A percentile compares a stretch with the other conserved stretches of the same genome.
phyloP scores from a whole-genome alignment of 2,329 filamentous ascomycete species.

The Graphium sp. region DNA sequence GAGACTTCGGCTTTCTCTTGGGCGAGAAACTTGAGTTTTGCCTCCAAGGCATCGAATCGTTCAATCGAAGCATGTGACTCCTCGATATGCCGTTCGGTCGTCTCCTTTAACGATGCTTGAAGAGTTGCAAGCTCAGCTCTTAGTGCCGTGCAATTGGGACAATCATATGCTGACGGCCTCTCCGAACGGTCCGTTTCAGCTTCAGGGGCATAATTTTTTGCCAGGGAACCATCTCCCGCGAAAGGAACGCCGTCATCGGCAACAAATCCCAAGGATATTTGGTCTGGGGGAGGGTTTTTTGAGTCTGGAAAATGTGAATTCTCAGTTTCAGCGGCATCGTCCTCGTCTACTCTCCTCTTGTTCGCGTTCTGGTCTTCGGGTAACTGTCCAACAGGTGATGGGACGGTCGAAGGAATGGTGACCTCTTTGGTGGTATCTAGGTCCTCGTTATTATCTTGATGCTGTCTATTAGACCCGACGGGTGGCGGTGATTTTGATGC shows the following conservation, averaged over 20 bases:
- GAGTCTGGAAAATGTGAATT: no score
- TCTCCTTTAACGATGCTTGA: conserved; percentile 1
- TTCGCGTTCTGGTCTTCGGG: background rate
- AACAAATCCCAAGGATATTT: no score
- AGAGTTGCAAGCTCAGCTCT: conserved; percentile 3
- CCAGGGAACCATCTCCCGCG: no score
- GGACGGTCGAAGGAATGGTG: no score
- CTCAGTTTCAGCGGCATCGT: no score
- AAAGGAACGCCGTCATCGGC: no score
- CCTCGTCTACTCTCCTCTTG: no score
- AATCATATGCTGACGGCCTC: conserved; percentile 2
- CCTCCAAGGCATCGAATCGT: conserved; percentile 78
- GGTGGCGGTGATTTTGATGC: conserved; percentile 37
- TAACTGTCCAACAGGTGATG: no score
- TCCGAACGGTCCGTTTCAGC: no score
- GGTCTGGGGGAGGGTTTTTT: no score
- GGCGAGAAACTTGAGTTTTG: conserved; percentile 78
- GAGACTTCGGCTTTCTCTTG: conserved; percentile 65
- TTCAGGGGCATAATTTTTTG: no score
- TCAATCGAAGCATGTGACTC: conserved; percentile 76
- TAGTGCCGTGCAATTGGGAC: conserved; percentile 3
- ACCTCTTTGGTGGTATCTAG: no score
- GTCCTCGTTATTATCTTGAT: background rate
- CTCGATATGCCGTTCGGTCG: conserved; percentile 20
- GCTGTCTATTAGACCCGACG: conserved; percentile 2